A percentile compares a stretch with the other conserved stretches of the same genome.
phyloP scores from a whole-genome alignment of 1,284 basidiomycete genomes.

The Microbotryomycetes sp. region DNA sequence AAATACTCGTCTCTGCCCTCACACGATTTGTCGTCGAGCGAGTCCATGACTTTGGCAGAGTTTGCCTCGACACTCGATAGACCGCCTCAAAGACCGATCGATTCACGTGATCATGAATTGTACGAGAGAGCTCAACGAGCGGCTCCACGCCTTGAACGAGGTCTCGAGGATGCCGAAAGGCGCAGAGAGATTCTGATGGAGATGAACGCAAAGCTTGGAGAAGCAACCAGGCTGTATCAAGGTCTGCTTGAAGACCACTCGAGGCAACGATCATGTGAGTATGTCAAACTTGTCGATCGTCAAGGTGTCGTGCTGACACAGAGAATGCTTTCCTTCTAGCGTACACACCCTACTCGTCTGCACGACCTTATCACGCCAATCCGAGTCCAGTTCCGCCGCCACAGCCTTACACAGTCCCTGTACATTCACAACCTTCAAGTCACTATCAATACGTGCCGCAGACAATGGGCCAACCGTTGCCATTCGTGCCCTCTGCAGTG shows the following conservation, averaged over 20 bases:
- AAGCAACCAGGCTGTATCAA: constrained; percentile 34
- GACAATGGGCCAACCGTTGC: background rate
- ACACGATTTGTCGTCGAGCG: constrained; percentile 21
- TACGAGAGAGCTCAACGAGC: constrained; percentile 3
- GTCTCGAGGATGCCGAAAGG: constrained; percentile 14
- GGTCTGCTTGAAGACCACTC: constrained; percentile 22
- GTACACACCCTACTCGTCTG: background rate
- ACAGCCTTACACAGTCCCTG: background rate
- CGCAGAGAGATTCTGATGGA: constrained; percentile 25
- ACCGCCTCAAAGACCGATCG: background rate
- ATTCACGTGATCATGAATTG: background rate
- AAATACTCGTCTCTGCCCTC: constrained; percentile 9
- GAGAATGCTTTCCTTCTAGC: too few relatives aligned
- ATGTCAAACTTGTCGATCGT: too few relatives aligned
- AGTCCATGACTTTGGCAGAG: background rate
- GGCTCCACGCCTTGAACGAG: constrained; percentile 6
- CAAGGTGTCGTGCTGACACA: too few relatives aligned
- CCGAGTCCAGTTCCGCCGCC: background rate
- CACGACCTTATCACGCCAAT: background rate
- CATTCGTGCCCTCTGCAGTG: background rate
- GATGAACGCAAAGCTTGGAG: constrained; percentile 33
- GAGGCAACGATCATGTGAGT: background rate
- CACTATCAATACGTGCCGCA: background rate
- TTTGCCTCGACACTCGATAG: constrained; percentile 2
- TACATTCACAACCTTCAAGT: background rate